Percentiles rank a stretch among this genome's conserved stretches.
These are phyloP conservation scores for Sicyos baderoa DNA, from an alignment of 306 rosid species.

Conservation along the genomic window DNA sequence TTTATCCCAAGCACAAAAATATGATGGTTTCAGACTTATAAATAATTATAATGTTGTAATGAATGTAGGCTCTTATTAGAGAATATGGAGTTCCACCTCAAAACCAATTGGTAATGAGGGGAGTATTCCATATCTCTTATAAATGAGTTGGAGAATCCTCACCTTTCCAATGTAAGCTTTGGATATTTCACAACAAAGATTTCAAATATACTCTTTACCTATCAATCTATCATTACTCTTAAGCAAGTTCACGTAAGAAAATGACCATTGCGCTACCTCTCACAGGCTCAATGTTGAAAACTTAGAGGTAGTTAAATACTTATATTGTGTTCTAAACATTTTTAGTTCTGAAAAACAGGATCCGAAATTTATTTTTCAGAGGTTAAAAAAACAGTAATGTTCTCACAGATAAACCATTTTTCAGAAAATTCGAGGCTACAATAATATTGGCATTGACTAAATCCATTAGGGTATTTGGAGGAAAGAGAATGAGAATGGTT, in stretches of 20 bases:
- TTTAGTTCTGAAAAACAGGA: neutral
- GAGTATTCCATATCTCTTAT: no score
- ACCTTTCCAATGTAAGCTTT: no score
- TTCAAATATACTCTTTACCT: neutral
- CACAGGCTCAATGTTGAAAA: neutral
- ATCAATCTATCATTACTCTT: neutral
- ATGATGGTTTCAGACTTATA: no score
- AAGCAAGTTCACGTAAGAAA: neutral
- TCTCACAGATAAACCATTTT: neutral
- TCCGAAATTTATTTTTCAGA: neutral
- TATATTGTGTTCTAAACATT: neutral
- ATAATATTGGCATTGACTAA: no score
- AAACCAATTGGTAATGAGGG: no score
- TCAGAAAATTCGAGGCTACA: neutral
- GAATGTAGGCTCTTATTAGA: no score
- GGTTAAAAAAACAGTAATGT: neutral
- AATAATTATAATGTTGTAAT: no score
- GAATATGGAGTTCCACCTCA: no score
- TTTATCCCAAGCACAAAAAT: no score
- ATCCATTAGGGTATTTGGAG: no score
- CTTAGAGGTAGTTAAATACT: neutral
- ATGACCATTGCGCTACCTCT: neutral
- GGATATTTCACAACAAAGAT: neutral
- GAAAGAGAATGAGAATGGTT: no score
- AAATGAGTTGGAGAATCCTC: no score